Evolutionary conservation across 768 basidiomycete genomes (phyloP).

Genomic region (Tulasnella sp.): DNA sequence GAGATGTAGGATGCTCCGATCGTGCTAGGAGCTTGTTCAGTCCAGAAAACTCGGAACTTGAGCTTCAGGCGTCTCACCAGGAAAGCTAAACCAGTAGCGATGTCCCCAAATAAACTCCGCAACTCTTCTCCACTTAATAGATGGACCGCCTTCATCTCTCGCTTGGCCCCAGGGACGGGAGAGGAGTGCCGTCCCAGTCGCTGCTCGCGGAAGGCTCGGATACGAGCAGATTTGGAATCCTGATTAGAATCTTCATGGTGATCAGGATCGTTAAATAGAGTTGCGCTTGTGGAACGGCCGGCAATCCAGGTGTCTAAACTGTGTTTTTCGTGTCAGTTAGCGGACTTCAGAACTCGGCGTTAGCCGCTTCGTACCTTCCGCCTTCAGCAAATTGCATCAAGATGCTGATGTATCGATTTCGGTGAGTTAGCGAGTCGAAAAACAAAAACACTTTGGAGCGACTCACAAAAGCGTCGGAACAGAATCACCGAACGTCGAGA

Average conservation of each 20-base stretch:
- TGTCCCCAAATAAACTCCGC: constrained; percentile 71
- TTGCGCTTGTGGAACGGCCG: constrained; percentile 43
- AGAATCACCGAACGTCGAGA: constrained; percentile 83
- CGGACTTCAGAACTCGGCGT: neutral
- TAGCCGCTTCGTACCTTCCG: constrained; percentile 40
- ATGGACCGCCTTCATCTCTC: constrained; percentile 56
- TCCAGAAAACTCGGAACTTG: neutral
- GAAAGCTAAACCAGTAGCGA: constrained; percentile 82
- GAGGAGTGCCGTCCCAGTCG: constrained; percentile 46
- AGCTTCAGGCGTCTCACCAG: constrained; percentile 51
- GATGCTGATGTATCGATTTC: constrained; percentile 46
- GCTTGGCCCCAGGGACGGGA: constrained; percentile 27
- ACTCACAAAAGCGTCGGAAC: constrained; percentile 83
- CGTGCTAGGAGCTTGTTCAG: constrained; percentile 49
- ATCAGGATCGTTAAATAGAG: constrained; percentile 22
- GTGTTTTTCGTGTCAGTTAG: neutral
- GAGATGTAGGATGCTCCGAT: constrained; percentile 81
- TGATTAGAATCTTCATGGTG: constrained; percentile 34
- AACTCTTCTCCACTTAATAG: constrained; percentile 82
- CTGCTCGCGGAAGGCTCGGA: constrained; percentile 68
- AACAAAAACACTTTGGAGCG: neutral
- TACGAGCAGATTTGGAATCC: constrained; percentile 64
- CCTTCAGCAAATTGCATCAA: constrained; percentile 94
- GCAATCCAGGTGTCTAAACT: constrained; percentile 74
- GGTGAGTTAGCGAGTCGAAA: neutral